Conservation (phyloP, 257 asterid species). For the Solanum arcanum region DNA sequence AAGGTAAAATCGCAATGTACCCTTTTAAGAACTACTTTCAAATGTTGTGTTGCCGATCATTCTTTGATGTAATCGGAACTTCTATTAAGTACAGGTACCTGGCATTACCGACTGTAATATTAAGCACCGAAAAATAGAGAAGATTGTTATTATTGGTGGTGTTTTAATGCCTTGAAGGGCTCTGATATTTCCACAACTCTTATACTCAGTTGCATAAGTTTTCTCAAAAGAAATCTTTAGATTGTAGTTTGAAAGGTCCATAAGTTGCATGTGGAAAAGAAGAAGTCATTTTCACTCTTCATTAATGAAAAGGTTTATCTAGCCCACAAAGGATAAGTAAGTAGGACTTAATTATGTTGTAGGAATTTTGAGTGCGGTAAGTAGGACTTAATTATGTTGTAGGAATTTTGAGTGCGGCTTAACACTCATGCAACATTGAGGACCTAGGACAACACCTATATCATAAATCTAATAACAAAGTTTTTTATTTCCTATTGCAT, state of each 20-base stretch:
- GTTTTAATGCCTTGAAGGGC: conserved; percentile 21
- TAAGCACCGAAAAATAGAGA: conserved; percentile 25
- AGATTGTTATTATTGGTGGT: conserved; percentile 42
- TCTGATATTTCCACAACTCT: conserved; percentile 22
- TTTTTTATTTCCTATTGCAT: background rate
- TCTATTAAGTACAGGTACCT: conserved; percentile 23
- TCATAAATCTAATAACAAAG: background rate
- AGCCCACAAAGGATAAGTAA: background rate
- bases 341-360: background rate
- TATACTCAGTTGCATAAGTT: conserved; percentile 2
- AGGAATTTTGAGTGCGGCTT: background rate
- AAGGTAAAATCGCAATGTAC: conserved; percentile 21
- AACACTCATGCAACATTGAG: background rate
- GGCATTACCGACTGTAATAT: conserved; percentile 23
- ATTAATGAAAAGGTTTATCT: background rate
- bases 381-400: too few species aligned
- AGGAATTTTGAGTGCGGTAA: background rate
- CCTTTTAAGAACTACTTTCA: background rate
- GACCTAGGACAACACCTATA: background rate
- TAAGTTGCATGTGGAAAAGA: background rate
- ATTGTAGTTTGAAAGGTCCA: background rate
- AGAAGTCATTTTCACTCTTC: background rate
- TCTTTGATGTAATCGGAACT: background rate
- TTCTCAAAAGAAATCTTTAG: background rate
- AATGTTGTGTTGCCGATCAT: background rate